Base-by-base conservation (phyloP, 164 flowering plant species). In the Euptelea pleiosperma region DNA sequence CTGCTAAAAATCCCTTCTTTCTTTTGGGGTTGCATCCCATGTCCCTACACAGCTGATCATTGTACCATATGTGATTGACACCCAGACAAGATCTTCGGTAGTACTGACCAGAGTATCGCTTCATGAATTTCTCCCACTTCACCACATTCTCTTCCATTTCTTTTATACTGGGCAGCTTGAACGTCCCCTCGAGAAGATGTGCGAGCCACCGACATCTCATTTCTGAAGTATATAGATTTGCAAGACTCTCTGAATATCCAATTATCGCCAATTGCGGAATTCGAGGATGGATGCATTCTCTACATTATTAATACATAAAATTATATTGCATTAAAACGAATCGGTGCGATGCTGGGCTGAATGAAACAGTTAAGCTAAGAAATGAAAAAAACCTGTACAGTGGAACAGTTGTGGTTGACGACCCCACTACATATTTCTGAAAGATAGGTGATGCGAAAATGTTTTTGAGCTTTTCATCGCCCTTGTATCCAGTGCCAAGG, bases 11-110 rank as follows among this genome's bases (percentile, higher is more conserved):
- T 12, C 88, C 86, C 43, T 75, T 77, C 69, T 88, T 88, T 26
- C 89, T 67, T 30, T 52, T 76, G 2, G 84, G 83, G 42, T 80
- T 82, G 78, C 75, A 77, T 36, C 84, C 82, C 86, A 85, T 80
- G 58, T 88, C 96, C 63, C 66, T 78, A 79, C 85, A 85, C 5
- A 88, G 51, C 52, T 75, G 85, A 65, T 83, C 91, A 65, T 76
- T 82, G 73, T 82, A 82, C 91, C 95, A 82, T n/a, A 83, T 79
- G 15, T 85, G 78, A 15, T 79, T 12, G 4, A 52, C 60, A 35
- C 62, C 77, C 1, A 83, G 41, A 61, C 81, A 80, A 8, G 85
- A 70, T 64, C 77, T 78, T 24, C 75, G n/a, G 51, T 68, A 80
- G 62, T 71, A 40, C 15, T 43, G 2, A 0, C 77, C 73, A 1